phyloP scores from a whole-genome alignment of 2,329 filamentous ascomycete genomes.

The Penicillium nordicum region DNA sequence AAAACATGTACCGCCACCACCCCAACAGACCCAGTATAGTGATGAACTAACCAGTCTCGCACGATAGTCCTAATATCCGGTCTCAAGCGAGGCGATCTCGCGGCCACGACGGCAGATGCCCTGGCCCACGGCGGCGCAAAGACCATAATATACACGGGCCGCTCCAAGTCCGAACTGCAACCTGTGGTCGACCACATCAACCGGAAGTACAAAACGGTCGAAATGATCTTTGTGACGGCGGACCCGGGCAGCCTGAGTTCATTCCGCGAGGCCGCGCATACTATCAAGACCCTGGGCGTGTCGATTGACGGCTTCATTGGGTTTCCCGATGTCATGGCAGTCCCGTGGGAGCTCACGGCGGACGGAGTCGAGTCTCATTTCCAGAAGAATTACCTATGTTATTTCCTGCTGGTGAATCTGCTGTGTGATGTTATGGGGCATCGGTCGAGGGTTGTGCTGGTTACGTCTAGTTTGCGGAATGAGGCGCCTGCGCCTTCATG shows the following conservation, averaged over 20 bases:
- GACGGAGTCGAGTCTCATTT: constrained; percentile 28
- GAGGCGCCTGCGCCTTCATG: constrained; percentile 21
- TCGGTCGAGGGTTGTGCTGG: constrained; percentile 18
- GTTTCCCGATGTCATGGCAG: constrained; percentile 20
- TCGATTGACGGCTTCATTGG: constrained; percentile 24
- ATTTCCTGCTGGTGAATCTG: constrained; percentile 24
- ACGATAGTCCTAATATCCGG: constrained; percentile 28
- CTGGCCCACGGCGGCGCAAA: constrained; percentile 27
- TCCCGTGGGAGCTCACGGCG: constrained; percentile 17
- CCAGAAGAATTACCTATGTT: constrained; percentile 25
- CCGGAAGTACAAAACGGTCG: constrained; percentile 18
- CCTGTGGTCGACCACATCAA: constrained; percentile 24
- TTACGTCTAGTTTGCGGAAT: constrained; percentile 20
- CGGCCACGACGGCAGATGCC: constrained; percentile 26
- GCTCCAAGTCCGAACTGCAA: constrained; percentile 24
- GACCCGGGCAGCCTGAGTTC: constrained; percentile 16
- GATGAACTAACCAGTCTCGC: not conserved
- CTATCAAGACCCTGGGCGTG: constrained; percentile 14
- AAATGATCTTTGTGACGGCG: constrained; percentile 21
- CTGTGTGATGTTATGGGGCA: constrained; percentile 15
- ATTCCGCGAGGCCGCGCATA: constrained; percentile 16
- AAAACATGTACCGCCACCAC: constrained; percentile 27
- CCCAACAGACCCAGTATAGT: not conserved
- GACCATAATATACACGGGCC: constrained; percentile 29
- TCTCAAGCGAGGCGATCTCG: constrained; percentile 22